Evolutionary conservation across 2,329 filamentous ascomycete species (phyloP).

Genomic region (Botryotinia globosa): DNA sequence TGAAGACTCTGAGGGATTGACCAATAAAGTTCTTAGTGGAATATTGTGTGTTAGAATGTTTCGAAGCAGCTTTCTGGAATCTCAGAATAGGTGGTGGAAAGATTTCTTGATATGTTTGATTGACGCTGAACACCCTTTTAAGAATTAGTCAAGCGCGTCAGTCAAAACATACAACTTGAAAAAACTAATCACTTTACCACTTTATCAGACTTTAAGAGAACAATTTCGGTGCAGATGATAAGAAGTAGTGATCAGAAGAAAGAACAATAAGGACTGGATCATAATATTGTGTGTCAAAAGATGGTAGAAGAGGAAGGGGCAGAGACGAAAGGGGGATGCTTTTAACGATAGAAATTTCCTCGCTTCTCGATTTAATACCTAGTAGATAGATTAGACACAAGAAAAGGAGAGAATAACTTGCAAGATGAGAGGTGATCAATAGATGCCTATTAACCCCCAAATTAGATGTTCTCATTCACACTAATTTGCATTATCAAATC

Average conservation of each 20-base stretch:
- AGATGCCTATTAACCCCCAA: not conserved
- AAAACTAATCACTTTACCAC: not conserved
- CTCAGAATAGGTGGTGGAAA: not conserved
- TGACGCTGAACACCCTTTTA: not conserved
- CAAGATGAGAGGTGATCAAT: not conserved
- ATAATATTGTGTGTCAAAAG: not conserved
- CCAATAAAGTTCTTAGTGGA: not conserved
- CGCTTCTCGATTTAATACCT: no score
- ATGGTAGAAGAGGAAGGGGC: not conserved
- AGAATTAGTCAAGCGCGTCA: not conserved
- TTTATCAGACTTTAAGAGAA: not conserved
- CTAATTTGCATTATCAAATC: not conserved
- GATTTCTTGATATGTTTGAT: not conserved
- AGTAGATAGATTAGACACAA: no score
- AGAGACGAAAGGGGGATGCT: not conserved
- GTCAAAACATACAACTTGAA: not conserved
- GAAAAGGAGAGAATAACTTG: no score
- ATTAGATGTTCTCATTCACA: not conserved
- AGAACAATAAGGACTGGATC: not conserved
- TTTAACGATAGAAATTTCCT: not conserved
- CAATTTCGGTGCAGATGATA: not conserved
- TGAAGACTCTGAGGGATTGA: not conserved
- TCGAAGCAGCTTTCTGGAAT: no score
- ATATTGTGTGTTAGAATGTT: no score
- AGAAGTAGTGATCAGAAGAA: not conserved